These are phyloP conservation scores for Funneliformis caledonium DNA, from an alignment of 371 early-diverging fungal genomes.

Conservation along the genomic window DNA sequence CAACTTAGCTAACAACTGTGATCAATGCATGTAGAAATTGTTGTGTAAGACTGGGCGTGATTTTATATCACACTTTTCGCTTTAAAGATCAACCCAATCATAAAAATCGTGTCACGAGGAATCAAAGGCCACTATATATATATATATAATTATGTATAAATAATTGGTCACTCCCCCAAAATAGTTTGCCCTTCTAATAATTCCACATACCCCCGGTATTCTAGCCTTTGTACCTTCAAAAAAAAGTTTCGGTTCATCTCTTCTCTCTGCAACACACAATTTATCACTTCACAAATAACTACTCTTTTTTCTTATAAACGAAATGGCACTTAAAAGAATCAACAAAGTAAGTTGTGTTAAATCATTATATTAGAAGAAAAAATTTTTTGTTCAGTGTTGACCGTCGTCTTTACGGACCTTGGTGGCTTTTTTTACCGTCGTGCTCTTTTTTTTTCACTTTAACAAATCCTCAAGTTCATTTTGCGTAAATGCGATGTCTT, in stretches of 20 bases:
- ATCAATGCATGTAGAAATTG: no score
- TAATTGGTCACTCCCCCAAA: slow-evolving; percentile 19
- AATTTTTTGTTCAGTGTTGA: neutral
- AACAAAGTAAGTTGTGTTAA: slow-evolving; percentile 29
- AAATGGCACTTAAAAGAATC: slow-evolving; percentile 41
- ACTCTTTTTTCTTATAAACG: slow-evolving; percentile 26
- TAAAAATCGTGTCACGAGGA: neutral
- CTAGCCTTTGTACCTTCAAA: neutral
- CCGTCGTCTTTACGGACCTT: neutral
- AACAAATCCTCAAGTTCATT: slow-evolving; percentile 6
- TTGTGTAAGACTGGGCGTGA: no score
- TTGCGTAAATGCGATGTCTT: neutral
- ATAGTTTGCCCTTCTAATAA: neutral
- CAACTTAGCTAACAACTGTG: no score
- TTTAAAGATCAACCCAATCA: neutral
- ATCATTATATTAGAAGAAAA: neutral
- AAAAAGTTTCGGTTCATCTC: slow-evolving; percentile 19
- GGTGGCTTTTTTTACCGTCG: slow-evolving; percentile 13
- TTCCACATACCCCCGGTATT: slow-evolving; percentile 22
- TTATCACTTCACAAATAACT: neutral
- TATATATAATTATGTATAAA: neutral
- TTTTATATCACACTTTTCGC: no score
- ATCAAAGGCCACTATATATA: neutral
- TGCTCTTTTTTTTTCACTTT: neutral
- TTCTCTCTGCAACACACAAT: neutral